phyloP scores from a whole-genome alignment of 1,284 basidiomycete species.

The Boletellus deceptivus region DNA sequence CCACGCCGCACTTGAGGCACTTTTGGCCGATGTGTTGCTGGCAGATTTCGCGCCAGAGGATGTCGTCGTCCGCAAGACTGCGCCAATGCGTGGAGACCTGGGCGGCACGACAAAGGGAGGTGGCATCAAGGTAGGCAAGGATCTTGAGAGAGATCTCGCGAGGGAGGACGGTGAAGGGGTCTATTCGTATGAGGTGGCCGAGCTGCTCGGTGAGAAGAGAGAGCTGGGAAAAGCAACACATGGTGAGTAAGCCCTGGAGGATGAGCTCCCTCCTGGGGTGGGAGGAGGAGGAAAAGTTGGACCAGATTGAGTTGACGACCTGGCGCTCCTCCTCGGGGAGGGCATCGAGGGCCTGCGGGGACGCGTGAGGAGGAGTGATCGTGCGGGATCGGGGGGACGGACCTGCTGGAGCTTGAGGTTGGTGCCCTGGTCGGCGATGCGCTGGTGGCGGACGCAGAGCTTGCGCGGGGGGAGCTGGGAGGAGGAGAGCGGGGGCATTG shows the following conservation, averaged over 20 bases:
- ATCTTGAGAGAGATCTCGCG: conserved; percentile 90
- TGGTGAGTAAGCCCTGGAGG: conserved; percentile 96
- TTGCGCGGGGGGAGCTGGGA: conserved; percentile 52
- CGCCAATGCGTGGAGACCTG: conserved; percentile 92
- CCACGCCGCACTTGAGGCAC: conserved; percentile 98
- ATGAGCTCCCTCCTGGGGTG: conserved; percentile 91
- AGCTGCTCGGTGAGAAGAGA: conserved; percentile 94
- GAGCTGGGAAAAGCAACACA: conserved; percentile 99
- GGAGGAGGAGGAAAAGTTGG: conserved; percentile 92
- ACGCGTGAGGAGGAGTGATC: neutral
- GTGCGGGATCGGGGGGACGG: conserved; percentile 8
- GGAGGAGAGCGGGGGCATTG: conserved; percentile 12
- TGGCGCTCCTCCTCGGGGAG: conserved; percentile 88
- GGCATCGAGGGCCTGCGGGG: conserved; percentile 81
- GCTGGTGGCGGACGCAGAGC: conserved; percentile 88
- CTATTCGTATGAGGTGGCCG: conserved; percentile 88
- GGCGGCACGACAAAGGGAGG: conserved; percentile 91
- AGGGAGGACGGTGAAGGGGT: conserved; percentile 91
- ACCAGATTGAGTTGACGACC: conserved; percentile 93
- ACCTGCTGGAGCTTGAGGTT: conserved; percentile 94
- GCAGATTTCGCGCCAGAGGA: conserved; percentile 96
- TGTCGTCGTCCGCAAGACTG: conserved; percentile 90
- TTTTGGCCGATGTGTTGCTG: conserved; percentile 99
- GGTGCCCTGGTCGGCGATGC: conserved; percentile 96
- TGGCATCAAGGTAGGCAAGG: conserved; percentile 92